These are phyloP conservation scores for Rhodotorula sphaerocarpa DNA, from an alignment of 768 basidiomycete genomes.

Conservation along the genomic window DNA sequence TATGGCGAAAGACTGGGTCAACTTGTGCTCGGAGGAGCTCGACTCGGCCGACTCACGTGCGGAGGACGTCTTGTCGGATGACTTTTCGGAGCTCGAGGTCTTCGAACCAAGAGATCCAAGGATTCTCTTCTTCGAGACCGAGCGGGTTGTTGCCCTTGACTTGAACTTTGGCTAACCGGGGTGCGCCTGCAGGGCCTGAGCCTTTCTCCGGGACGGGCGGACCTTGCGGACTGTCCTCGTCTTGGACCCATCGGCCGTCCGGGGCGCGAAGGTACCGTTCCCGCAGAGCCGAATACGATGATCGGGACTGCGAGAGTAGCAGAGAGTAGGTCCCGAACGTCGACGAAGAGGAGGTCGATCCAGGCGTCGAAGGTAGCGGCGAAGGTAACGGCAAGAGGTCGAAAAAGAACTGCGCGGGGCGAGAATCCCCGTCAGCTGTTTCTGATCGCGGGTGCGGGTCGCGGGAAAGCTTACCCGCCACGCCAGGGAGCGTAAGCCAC, in stretches of 20 bases:
- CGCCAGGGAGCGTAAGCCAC: constrained; percentile 26
- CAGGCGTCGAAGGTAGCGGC: constrained; percentile 10
- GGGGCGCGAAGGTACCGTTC: constrained; percentile 70
- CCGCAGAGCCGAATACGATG: constrained; percentile 52
- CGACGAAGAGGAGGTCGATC: constrained; percentile 3
- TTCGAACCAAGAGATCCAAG: constrained; percentile 90
- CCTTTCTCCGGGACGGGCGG: neutral
- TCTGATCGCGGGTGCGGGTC: fast-evolving
- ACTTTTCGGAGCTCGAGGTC: constrained; percentile 79
- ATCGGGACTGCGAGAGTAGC: constrained; percentile 30
- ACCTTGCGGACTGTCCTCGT: constrained; percentile 49
- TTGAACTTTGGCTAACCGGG: constrained; percentile 29
- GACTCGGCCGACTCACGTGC: constrained; percentile 59
- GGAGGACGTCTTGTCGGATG: constrained; percentile 87
- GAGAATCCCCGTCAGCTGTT: constrained; percentile 9
- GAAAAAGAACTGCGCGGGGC: constrained; percentile 29
- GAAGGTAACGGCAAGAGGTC: constrained; percentile 20
- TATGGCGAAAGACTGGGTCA: constrained; percentile 40
- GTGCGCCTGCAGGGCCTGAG: constrained; percentile 59
- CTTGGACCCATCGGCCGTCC: constrained; percentile 72
- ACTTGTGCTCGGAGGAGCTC: neutral
- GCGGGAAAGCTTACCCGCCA: constrained; percentile 30
- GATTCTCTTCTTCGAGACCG: constrained; percentile 54
- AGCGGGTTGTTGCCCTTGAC: constrained; percentile 26
- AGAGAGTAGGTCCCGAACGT: constrained; percentile 29